A percentile compares a stretch with the other conserved stretches of the same genome.
These are phyloP conservation scores for Raffaelea deltoideospora DNA, from an alignment of 2,329 filamentous ascomycete species.

Conservation along the genomic window DNA sequence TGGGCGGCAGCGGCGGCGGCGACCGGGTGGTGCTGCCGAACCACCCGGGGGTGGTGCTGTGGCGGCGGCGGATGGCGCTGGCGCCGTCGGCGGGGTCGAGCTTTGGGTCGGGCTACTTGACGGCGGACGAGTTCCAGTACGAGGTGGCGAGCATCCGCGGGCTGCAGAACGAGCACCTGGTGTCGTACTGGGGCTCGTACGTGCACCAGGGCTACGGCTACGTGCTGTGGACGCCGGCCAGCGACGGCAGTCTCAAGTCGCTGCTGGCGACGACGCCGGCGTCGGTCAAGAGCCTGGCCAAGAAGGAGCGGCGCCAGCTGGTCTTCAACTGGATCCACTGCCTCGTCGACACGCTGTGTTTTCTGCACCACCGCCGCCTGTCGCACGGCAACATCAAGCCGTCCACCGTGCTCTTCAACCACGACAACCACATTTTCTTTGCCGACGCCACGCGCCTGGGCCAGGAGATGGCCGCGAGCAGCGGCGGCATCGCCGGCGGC, in stretches of 20 bases:
- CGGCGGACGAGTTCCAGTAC: conserved; percentile 39
- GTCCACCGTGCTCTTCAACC: conserved; percentile 52
- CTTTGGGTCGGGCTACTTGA: conserved; percentile 25
- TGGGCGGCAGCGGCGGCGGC: conserved; percentile 25
- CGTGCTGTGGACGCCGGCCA: conserved; percentile 49
- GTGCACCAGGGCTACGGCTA: conserved; percentile 48
- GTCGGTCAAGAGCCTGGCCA: conserved; percentile 45
- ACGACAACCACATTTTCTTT: conserved; percentile 50
- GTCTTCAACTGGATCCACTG: conserved; percentile 65
- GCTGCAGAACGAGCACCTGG: conserved; percentile 52
- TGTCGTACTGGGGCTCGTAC: conserved; percentile 59
- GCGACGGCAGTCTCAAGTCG: conserved; percentile 50
- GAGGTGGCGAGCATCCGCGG: conserved; percentile 43
- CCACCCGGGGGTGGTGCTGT: conserved; percentile 38
- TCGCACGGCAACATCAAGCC: conserved; percentile 57
- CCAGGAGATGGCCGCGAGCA: conserved; percentile 23
- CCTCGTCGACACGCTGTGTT: conserved; percentile 51
- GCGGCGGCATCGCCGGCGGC: too few species aligned
- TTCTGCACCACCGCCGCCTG: conserved; percentile 47
- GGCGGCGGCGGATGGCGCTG: conserved; percentile 41
- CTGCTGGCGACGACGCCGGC: conserved; percentile 50
- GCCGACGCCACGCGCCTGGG: conserved; percentile 42
- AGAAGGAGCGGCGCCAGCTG: conserved; percentile 41
- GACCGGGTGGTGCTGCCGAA: conserved; percentile 51
- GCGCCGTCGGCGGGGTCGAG: conserved; percentile 15